Base-by-base conservation (phyloP, 192 early-diverging fungal genomes). In the Lobosporangium transversale region DNA sequence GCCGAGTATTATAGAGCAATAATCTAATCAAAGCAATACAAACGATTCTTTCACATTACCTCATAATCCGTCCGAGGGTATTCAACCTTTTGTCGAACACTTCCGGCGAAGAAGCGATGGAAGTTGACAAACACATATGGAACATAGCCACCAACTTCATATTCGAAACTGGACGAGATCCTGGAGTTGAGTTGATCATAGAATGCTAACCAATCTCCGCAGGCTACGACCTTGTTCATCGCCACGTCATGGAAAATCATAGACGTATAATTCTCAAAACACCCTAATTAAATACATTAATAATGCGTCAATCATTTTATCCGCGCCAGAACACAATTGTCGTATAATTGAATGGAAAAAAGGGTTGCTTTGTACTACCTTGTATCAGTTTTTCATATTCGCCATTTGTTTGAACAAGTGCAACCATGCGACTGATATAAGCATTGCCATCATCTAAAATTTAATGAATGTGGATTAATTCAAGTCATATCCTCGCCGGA, bases 311-410 rank as follows among this genome's bases (percentile, higher is more conserved):
- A n/a, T n/a, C n/a, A n/a, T n/a, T n/a, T n/a, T n/a, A n/a, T n/a
- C n/a, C n/a, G n/a, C n/a, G n/a, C n/a, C n/a, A n/a, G n/a, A n/a
- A n/a, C n/a, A n/a, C n/a, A n/a, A n/a, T n/a, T n/a, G n/a, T n/a
- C n/a, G n/a, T n/a, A n/a, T n/a, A n/a, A n/a, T n/a, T n/a, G n/a
- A n/a, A n/a, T n/a, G n/a, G n/a, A n/a, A n/a, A n/a, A n/a, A n/a
- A n/a, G n/a, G n/a, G n/a, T n/a, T n/a, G n/a, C n/a, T n/a, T n/a
- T n/a, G n/a, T n/a, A n/a, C 17, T 80, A 90, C 89, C 95, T 80
- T 94, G 91, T 68, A 96, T 83, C 8, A 98, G 64, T 32, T 93
- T 93, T 31, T 97, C 95, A 57, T 89, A 87, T 63, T 97, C 95
- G n/a, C 93, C 94, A 57, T 87, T 91, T 10, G 85, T 81, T 4